Evolutionary conservation across 1,284 basidiomycete species (phyloP).

Genomic region (Trametes pubescens): DNA sequence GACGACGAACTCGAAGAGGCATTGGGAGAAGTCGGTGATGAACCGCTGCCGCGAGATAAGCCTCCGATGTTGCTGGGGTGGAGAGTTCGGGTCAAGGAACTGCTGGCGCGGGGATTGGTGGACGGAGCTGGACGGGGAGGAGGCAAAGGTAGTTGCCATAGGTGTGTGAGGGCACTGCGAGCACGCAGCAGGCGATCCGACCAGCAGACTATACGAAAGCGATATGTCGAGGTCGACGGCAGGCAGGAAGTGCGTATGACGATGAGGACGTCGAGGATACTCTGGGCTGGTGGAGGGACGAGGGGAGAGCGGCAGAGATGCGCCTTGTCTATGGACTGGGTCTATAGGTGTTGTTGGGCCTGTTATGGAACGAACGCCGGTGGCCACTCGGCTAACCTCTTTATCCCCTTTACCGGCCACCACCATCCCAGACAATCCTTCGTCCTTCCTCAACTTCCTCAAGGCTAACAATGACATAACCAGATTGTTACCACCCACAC

Average conservation of each 20-base stretch:
- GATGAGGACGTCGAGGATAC: constrained; percentile 17
- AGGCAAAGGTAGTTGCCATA: constrained; percentile 38
- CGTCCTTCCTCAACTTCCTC: neutral
- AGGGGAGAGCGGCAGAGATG: constrained; percentile 20
- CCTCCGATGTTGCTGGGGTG: constrained; percentile 44
- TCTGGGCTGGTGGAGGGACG: constrained; percentile 12
- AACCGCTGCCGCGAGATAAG: constrained; percentile 64
- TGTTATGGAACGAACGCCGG: constrained; percentile 26
- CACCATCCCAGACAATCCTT: constrained; percentile 3
- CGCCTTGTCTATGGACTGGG: constrained; percentile 16
- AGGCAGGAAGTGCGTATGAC: constrained; percentile 1
- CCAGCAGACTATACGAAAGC: constrained; percentile 30
- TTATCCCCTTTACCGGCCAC: constrained; percentile 13
- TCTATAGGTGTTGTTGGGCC: constrained; percentile 27
- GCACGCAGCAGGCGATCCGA: constrained; percentile 31
- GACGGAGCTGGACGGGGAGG: constrained; percentile 29
- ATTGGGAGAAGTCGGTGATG: constrained; percentile 70
- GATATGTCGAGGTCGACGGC: constrained; percentile 12
- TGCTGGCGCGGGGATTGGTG: constrained; percentile 34
- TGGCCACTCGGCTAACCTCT: constrained; percentile 8
- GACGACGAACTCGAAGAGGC: constrained; percentile 86
- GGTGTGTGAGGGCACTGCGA: constrained; percentile 20
- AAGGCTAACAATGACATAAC: neutral
- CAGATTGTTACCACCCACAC: neutral
- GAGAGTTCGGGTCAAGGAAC: constrained; percentile 37